Evolutionary conservation across 1,139 yeast genomes (phyloP).

Genomic region (Taphrina pruni): DNA sequence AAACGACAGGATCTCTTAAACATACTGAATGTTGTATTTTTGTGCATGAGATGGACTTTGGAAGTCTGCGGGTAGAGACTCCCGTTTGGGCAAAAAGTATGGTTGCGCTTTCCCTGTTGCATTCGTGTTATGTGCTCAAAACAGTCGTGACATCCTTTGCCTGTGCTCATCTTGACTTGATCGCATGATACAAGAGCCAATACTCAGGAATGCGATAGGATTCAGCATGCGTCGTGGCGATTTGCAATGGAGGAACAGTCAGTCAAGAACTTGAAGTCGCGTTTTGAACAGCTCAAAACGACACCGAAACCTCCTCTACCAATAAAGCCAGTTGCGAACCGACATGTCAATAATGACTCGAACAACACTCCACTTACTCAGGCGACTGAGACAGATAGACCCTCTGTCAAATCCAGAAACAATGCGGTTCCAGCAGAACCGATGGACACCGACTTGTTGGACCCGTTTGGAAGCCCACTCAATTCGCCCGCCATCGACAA

Average conservation of each 20-base stretch:
- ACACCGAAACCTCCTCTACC: constrained; percentile 1
- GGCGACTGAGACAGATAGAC: neutral
- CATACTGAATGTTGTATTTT: too few relatives aligned
- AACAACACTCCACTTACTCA: too few relatives aligned
- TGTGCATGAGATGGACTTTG: too few relatives aligned
- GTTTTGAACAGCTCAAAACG: constrained; percentile 13
- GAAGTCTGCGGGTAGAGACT: neutral
- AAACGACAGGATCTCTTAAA: too few relatives aligned
- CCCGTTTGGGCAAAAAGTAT: neutral
- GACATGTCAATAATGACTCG: neutral
- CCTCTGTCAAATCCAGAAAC: neutral
- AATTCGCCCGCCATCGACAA: constrained; percentile 10
- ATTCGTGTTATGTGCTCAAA: neutral
- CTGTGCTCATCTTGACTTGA: too few relatives aligned
- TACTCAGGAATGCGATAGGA: neutral
- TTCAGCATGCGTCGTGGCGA: neutral
- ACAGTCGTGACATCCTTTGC: neutral
- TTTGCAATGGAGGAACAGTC: constrained; percentile 16
- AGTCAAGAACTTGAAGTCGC: constrained; percentile 18
- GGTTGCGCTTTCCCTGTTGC: neutral
- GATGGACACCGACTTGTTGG: neutral
- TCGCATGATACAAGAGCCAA: too few relatives aligned
- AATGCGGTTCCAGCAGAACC: neutral
- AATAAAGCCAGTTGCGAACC: neutral
- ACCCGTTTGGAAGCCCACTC: constrained; percentile 14